Evolutionary conservation across 805 yeast species (phyloP), one percentile per base, ranked within the genome.

Genomic region (Saturnispora ahearnii): DNA sequence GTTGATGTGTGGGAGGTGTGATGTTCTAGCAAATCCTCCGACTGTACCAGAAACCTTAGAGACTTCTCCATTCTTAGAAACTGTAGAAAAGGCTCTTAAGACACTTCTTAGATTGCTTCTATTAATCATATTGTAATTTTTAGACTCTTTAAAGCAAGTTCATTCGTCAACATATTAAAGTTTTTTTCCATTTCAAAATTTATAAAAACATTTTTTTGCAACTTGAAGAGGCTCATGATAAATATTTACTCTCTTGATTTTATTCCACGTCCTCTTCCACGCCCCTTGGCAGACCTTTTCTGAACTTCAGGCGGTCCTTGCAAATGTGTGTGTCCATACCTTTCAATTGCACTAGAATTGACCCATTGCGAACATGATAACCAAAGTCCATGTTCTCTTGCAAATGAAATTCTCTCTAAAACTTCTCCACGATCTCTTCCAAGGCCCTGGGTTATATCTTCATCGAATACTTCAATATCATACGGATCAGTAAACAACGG

Each of bases 321-420:
- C 53, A 77, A 81, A 52, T 81, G 78, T 0, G 74, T 65, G 52
- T 72, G 70, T 4, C 79, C 85, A 13, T 71, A 64, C 38, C 63
- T 61, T 11, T 78, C 82, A 13, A 73, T 55, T 1, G 87, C 85
- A 15, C 71, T 65, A 8, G 79, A 72, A 57, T 82, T 82, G 26
- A 79, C 80, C 87, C 87, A 82, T 50, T 77, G 79, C 2, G 72
- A 59, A 31, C 79, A 78, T 47, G 66, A 65, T 1, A 38, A 18
- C 48, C 51, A 44, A 13, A 31, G 13, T 8, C 40, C 48, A 26
- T 38, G 47, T 33, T 48, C 51, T 31, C 31, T 29, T 24, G 41
- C 44, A n/a, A 62, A 48, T 15, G 31, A 62, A 0, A 63, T 59
- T n/a, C 57, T 49, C n/a, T 57, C 57, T 18, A 53, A 41, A 6